Evolutionary conservation across 495 filamentous ascomycete species (phyloP), one percentile per base, ranked within the genome.

Genomic region (Parmelia sp.): DNA sequence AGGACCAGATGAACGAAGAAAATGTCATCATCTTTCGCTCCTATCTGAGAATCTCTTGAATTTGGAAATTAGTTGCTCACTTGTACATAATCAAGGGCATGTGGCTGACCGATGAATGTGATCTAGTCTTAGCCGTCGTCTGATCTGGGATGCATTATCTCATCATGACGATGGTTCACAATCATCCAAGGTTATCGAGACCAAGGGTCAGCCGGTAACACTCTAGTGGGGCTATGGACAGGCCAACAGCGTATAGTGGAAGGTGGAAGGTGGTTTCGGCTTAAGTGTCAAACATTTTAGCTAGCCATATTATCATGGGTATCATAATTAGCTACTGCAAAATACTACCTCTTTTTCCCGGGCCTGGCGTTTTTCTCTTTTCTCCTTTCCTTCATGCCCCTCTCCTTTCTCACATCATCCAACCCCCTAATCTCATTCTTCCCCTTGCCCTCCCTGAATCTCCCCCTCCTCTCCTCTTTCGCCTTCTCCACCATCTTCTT

Each of bases 401-500:
- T 79, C 63, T 86, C 84, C 77, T 91, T 93, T 66, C 90, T 82
- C 67, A 98, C 91, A 71, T 96, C 91, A 10, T 93, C 89, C 40
- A 85, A 86, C 53, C 80, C 86, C 78, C 85, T 89, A 58, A 97
- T 74, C 81, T 96, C 94, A 68, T 79, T 85, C 82, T 84, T 90
- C 23, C 84, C 85, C 58, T 75, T 76, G 17, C 86, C 86, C 59
- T 87, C 83, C 70, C 78, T 84, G 65, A 89, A 91, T 65, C 84
- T 83, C 39, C 87, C 86, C 40, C 90, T 80, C 23, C 90, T 82
- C 78, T 89, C 90, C 77, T 96, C 89, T 76, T 87, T 88, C 36
- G 95, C 92, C 69, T 91, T 91, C 12, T 83, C 86, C 36, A 90
- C 88, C 74, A 88, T 86, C 86, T 92, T 92, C 86, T 94, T 96